Base-by-base conservation (phyloP, 108 stramenopile genomes). In the Pseudonitzschia pungens region DNA sequence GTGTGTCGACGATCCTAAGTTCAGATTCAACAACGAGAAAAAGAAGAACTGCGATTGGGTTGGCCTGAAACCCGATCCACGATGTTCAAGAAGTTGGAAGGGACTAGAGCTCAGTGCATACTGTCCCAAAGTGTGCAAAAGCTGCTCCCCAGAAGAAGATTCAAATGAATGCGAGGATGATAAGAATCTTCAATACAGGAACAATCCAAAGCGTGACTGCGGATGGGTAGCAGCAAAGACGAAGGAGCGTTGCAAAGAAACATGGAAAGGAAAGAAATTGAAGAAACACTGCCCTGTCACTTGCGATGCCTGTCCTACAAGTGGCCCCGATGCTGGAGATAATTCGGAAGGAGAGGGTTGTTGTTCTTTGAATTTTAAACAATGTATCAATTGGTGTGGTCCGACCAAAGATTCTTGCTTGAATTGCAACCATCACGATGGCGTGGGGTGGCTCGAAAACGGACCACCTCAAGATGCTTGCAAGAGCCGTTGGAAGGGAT, bases 41-140 rank as follows among this genome's bases (percentile, higher is more conserved):
- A 11, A 55, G 54, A 55, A 55, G 26, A 55, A 55, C 9, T 55
- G 54, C 54, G 26, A 55, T 26, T 55, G 54, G 54, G 54, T 55
- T 1, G 54, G 54, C 9, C 21, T 26, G 54, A 26, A 22, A 24
- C 24, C 54, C 24, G 26, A 55, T 2, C 2, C 12, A 24, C 54
- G 54, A 12, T 55, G 54, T 55, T 26, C 21, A 24, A 55, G 9
- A 22, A 26, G 9, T 24, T 55, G 54, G 54, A 55, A 55, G 54
- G 54, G 54, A 26, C 9, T 55, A 10, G 24, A 22, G 1, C 54
- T 55, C 4, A 5, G 24, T 55, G 10, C 54, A 55, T 26, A 55
- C 22, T 55, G 54, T 24, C 54, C 54, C 9, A 2, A 26, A 24
- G 7, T 26, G 54, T 55, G 54, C 54, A 55, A 55, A 26, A 24